Evolutionary conservation across 495 filamentous ascomycete genomes (phyloP).

Genomic region (Tuber magnatum): DNA sequence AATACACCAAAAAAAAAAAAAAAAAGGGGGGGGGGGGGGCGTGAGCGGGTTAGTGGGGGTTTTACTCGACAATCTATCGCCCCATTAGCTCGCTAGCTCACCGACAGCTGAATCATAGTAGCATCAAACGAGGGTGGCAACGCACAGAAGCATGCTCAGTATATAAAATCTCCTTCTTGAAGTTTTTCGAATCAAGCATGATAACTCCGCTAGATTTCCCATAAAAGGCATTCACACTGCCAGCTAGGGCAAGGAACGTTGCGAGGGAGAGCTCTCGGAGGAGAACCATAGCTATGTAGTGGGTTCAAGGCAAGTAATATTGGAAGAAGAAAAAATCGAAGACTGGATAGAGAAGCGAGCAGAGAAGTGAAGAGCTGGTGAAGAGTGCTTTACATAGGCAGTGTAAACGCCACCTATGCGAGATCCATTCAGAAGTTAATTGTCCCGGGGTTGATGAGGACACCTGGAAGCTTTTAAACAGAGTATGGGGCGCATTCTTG

Average conservation of each 20-base stretch:
- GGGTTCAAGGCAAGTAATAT: background rate
- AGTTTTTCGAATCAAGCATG: slow-evolving; percentile 75
- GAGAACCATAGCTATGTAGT: slow-evolving; percentile 28
- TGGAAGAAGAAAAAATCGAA: background rate
- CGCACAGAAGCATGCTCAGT: slow-evolving; percentile 88
- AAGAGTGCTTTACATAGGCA: background rate
- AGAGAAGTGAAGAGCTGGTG: background rate
- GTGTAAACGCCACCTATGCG: background rate
- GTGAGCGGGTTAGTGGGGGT: slow-evolving; percentile 24
- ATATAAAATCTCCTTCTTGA: slow-evolving; percentile 74
- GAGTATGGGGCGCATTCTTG: background rate
- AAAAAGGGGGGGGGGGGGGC: background rate
- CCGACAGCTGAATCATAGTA: background rate
- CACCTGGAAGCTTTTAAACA: background rate
- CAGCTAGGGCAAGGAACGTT: slow-evolving; percentile 54
- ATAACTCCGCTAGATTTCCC: slow-evolving; percentile 79
- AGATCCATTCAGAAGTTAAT: background rate
- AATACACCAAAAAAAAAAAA: background rate
- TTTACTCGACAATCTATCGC: slow-evolving; percentile 62
- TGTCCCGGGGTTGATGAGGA: background rate
- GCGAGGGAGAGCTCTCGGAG: slow-evolving; percentile 38
- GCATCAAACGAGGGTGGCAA: slow-evolving; percentile 12
- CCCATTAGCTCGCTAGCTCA: slow-evolving; percentile 13
- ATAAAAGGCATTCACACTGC: slow-evolving; percentile 67
- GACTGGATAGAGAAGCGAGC: background rate